Conservation (phyloP, 2,329 filamentous ascomycete species). For the Dactylellina cionopaga region DNA sequence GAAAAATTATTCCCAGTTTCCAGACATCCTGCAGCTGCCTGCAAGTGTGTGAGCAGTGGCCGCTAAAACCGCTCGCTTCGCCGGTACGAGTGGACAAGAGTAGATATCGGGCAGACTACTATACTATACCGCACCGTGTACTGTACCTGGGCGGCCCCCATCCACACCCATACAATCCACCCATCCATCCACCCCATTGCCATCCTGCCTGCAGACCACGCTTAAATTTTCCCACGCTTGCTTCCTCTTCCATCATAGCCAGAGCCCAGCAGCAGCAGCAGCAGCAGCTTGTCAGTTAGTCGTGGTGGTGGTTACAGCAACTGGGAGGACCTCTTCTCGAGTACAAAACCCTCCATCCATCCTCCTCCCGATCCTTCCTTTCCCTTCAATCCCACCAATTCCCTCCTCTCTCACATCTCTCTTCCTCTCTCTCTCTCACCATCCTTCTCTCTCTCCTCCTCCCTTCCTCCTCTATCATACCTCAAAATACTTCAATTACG, state of each 20-base stretch:
- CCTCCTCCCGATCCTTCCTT: slow-evolving; percentile 46
- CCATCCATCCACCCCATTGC: too few relatives aligned
- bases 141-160: slow-evolving; percentile 27
- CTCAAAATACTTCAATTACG: slow-evolving; percentile 52
- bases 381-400: slow-evolving; percentile 31
- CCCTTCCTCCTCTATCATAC: slow-evolving; percentile 18
- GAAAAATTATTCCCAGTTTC: slow-evolving; percentile 30
- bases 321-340: slow-evolving; percentile 37
- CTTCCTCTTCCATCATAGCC: slow-evolving; percentile 30
- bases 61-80: slow-evolving; percentile 53
- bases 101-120: too few relatives aligned
- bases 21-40: slow-evolving; percentile 49
- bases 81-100: slow-evolving; percentile 37
- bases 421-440: not conserved
- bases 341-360: slow-evolving; percentile 53
- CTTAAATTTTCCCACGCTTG: slow-evolving; percentile 49
- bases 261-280: slow-evolving; percentile 15
- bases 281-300: not conserved
- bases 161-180: too few relatives aligned
- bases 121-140: not conserved
- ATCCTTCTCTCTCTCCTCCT: slow-evolving; percentile 10
- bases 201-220: too few relatives aligned
- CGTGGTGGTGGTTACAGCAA: not conserved
- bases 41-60: slow-evolving; percentile 17
- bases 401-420: slow-evolving; percentile 31